Base-by-base conservation (phyloP, 176 grass and related monocot genomes). In the Rhynchospora tenuis region DNA sequence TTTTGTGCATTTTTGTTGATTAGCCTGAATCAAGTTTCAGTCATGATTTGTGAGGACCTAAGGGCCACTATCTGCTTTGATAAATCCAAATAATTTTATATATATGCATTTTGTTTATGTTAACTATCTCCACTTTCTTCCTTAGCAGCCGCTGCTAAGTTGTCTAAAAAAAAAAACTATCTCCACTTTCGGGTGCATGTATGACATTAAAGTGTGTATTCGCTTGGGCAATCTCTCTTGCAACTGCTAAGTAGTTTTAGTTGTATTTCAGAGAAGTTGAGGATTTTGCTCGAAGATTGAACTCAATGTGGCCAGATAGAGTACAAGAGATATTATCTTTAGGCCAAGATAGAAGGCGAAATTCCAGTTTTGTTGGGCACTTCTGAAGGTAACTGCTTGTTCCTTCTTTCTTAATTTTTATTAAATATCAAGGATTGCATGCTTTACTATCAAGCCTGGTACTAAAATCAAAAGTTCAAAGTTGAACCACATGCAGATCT, bases 281-380 rank as follows among this genome's bases (percentile, higher is more conserved):
- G 75, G 97, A 96, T 84, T 99, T 99, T 6, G 93, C 97, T 10
- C 89, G 97, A 81, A 92, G 97, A 91, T 84, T 99, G 87, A 99
- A 94, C 84, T 95, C 93, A 38, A 90, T 89, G 84, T 99, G 93
- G 93, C 91, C 93, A 62, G 93, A 99, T 87, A 95, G 96, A 93
- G 85, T 95, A 88, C 91, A 90, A 38, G 88, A 90, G 71, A 86
- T 90, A 86, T 90, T 85, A 51, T 88, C 89, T 81, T 85, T 95
- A 79, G 86, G 86, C 55, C 91, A 95, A 91, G 88, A 95, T 16
- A 92, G 83, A 90, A 87, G 88, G 81, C 89, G 73, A 26, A 88
- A 88, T 52, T 84, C 93, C 44, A 91, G 91, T 74, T 72, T 86
- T 84, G 84, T 90, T 74, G 90, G 87, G 82, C 77, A 85, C 42